Evolutionary conservation across 1,139 yeast species (phyloP).

Genomic region (Hyphopichia khmerensis): DNA sequence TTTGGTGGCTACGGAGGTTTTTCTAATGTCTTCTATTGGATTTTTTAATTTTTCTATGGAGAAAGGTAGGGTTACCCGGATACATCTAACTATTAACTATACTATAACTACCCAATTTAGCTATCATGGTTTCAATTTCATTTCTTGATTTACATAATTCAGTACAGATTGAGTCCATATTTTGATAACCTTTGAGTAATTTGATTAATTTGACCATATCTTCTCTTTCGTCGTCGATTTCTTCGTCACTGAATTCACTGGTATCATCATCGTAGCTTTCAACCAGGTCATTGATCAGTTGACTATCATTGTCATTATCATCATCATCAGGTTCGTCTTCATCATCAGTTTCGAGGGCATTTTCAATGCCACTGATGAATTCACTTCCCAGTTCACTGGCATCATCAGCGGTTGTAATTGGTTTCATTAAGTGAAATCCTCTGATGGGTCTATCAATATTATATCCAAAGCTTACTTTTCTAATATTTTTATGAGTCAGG

Average conservation of each 20-base stretch:
- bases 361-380: constrained; percentile 4
- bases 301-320: neutral
- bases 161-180: constrained; percentile 73
- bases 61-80: neutral
- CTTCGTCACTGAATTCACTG: constrained; percentile 12
- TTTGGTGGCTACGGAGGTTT: too few species aligned
- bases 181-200: constrained; percentile 56
- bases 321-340: neutral
- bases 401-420: constrained; percentile 3
- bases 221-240: constrained; percentile 18
- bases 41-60: too few species aligned
- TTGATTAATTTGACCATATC: constrained; percentile 33
- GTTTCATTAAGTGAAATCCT: constrained; percentile 4
- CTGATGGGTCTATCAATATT: constrained; percentile 11
- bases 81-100: constrained; percentile 30
- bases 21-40: too few species aligned
- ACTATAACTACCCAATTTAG: constrained; percentile 43
- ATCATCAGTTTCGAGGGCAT: constrained; percentile 10
- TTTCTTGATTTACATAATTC: constrained; percentile 56
- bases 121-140: constrained; percentile 53
- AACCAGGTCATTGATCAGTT: neutral
- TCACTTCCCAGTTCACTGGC: constrained; percentile 1
- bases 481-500: constrained; percentile 15
- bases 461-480: constrained; percentile 39
- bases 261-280: neutral